Evolutionary conservation across 2,329 filamentous ascomycete species (phyloP), one percentile per base, ranked within the genome.

Genomic region (Exophiala mesophila): DNA sequence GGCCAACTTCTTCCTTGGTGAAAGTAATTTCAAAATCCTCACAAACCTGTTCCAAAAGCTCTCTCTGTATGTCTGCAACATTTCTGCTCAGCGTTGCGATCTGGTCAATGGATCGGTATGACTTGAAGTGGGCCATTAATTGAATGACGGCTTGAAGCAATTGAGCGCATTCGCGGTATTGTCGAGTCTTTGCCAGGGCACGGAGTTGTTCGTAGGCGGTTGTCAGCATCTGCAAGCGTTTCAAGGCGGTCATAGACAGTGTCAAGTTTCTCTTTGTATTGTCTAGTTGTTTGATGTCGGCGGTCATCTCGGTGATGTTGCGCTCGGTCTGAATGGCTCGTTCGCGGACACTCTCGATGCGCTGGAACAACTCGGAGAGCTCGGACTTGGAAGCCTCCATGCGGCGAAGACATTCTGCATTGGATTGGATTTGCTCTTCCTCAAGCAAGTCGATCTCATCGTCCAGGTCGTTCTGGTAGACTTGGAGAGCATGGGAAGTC

Each of bases 71-170:
- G 57, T 97, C 92, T 4, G 88, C 84, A 24, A 98, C 92, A 57
- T 94, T 94, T 38, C 88, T 81, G 60, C 88, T 94, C 50, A 98
- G 73, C 1, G 85, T 85, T 19, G 92, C 92, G 61, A 98, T 97
- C 73, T 98, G 92, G 62, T 97, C 90, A 56, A 98, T 97, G 56
- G 88, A 95, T 45, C 92, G 76, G 64, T 97, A 98, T 65, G 87
- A 94, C 69, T 95, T 94, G 76, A 98, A 98, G 67, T 98, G 89
- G 54, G 86, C 86, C 85, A 97, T 96, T 33, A 98, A 80, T 74
- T 98, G 92, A 45, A 98, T 78, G 21, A 98, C 92, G 7, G 92
- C 92, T 68, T 95, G 88, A 44, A 98, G 72, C 46, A 98, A 73
- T 57, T 94, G 88, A 12, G 90, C 89, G 61, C 92, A 97, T 63